Evolutionary conservation across 2,329 filamentous ascomycete genomes (phyloP), one percentile per base, ranked within the genome.

Genomic region (Claviceps fusiformis): DNA sequence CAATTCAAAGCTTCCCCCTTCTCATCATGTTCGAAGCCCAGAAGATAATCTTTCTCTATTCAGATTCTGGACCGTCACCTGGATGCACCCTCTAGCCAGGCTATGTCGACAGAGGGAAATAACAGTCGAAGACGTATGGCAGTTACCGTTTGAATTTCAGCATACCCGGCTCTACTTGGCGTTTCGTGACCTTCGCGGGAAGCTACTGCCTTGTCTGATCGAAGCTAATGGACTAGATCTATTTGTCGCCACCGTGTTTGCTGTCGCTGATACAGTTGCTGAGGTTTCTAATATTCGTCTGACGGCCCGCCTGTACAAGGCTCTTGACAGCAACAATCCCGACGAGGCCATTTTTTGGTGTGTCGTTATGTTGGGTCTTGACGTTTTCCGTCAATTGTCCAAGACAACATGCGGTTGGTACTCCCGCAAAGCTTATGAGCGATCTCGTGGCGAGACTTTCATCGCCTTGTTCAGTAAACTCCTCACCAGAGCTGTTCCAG

Each of bases 1-100:
- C 51, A 65, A 58, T 49, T 13, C 60, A 3, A 56, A 56, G 19
- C 55, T 58, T 1, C 55, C 63, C 6, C 69, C 70, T 0, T 68
- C 63, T 2, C 60, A 62, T 31, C 60, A 64, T 15, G 59, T 87
- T n/a, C 84, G 89, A 54, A 82, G 78, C 43, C 76, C 90, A 0
- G 90, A 95, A 66, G 90, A 95, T 61, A 82, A 86, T 59, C 67
- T 95, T 29, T 86, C 78, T 0, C 73, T 91, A 0, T 90, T 88
- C 79, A 86, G 91, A 61, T 95, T 89, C 70, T 86, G 92, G 80
- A 85, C 81, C 6, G 85, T 95, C 33, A 87, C 81, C 0, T 95
- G 90, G 90, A 85, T 95, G 71, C 73, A 75, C 0, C 85, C 89
- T 0, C 70, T 95, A 7, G 89, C 95, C 13, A 71, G 73, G 1